Evolutionary conservation across 305 asterid species (phyloP).

Genomic region (Fraxinus albicans): DNA sequence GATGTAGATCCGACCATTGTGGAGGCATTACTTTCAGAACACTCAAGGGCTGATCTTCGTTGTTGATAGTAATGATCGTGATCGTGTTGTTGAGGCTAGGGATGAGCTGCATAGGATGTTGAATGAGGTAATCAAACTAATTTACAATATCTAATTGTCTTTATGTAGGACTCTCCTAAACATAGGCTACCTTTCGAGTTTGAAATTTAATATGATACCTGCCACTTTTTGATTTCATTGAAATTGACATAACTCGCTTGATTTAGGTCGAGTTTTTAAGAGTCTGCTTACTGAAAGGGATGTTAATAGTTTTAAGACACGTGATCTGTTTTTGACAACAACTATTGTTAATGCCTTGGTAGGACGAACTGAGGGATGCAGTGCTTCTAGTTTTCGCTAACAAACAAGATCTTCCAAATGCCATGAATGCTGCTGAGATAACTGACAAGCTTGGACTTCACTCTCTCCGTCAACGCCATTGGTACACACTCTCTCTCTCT

Average conservation of each 20-base stretch:
- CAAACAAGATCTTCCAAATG: conserved; percentile 97
- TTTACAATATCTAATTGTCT: background rate
- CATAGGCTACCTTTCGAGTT: background rate
- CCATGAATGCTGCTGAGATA: conserved; percentile 95
- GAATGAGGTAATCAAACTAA: conserved; percentile 57
- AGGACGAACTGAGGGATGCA: conserved; percentile 92
- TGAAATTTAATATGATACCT: background rate
- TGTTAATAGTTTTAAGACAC: background rate
- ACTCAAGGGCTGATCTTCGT: conserved; percentile 89
- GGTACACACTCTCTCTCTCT: conserved; percentile 37
- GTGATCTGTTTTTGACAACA: background rate
- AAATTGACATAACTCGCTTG: background rate
- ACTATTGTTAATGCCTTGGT: conserved; percentile 4
- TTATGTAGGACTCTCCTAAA: background rate
- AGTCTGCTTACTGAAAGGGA: background rate
- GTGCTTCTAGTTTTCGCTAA: conserved; percentile 85
- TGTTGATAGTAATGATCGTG: conserved; percentile 86
- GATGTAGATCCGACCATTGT: conserved; percentile 74
- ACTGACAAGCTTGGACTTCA: conserved; percentile 93
- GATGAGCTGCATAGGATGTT: conserved; percentile 92
- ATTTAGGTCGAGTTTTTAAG: background rate
- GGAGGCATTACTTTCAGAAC: conserved; percentile 93
- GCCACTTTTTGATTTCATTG: background rate
- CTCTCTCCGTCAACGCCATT: conserved; percentile 88
- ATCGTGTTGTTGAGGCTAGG: conserved; percentile 94